Base-by-base conservation (phyloP, 345 rosid species). In the Hypericum androsaemum region DNA sequence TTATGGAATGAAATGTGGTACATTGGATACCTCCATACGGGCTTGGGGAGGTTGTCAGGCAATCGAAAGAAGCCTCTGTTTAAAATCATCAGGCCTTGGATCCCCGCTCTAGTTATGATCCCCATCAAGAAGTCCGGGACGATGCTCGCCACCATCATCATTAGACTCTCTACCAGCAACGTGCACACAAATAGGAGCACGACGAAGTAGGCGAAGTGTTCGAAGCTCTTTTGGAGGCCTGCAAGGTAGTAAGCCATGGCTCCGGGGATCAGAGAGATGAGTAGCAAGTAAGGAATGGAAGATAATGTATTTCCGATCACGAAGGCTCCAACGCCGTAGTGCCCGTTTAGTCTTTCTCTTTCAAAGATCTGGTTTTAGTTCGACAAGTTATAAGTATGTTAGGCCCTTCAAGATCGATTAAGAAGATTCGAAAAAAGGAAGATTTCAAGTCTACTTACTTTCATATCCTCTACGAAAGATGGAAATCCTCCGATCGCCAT, bases 401-500 rank as follows among this genome's bases (percentile, higher is more conserved):
- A 22, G 32, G 32, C 32, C 32, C 32, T 22, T 22, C 32, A 22
- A 22, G n/a, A n/a, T n/a, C 11, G n/a, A 4, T 14, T 3, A 13
- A 46, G 22, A 6, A 1, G n/a, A 12, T 3, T 7, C 22, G 15
- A 46, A 11, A 13, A 13, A 48, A 55, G n/a, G 0, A 6, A 28
- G 15, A n/a, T n/a, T n/a, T n/a, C n/a, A n/a, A n/a, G 22, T 5
- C 5, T 8, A 56, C 64, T 48, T 12, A 66, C 75, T 72, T 74
- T 77, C 74, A 74, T 68, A 13, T 77, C 79, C 44, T 77, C 79
- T 2, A 71, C 74, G 12, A 77, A 77, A 47, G 79, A 77, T 54
- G 82, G 82, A 56, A 77, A 77, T 17, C 82, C 79, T 6, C 79
- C 79, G 9, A 77, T 77, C 0, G 79, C 68, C 79, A 77, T 77